Evolutionary conservation across 441 rosid genomes (phyloP).

Genomic region (Aleurites moluccanus): DNA sequence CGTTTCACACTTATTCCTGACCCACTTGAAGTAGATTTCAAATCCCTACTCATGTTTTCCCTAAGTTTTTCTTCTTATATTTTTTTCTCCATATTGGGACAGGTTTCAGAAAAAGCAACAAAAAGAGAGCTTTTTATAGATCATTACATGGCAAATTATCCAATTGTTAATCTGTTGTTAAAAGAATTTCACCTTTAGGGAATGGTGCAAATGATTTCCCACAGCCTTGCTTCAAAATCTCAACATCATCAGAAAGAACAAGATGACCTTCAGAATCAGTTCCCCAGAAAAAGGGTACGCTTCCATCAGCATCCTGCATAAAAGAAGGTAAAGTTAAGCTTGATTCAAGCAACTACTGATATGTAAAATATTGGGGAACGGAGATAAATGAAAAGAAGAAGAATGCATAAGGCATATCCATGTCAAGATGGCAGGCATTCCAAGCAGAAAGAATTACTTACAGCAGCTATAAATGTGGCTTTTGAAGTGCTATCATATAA

Average conservation of each 20-base stretch:
- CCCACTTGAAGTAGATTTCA: background rate
- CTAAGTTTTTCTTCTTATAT: background rate
- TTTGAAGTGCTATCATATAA: slow-evolving; percentile 69
- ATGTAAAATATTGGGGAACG: background rate
- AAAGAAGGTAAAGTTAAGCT: slow-evolving; percentile 8
- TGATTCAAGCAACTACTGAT: slow-evolving; percentile 1
- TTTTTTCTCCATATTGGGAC: background rate
- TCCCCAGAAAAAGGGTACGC: slow-evolving; percentile 94
- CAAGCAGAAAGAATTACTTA: slow-evolving; percentile 38
- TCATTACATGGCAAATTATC: background rate
- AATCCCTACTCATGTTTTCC: background rate
- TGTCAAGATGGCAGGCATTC: background rate
- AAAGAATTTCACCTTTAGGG: slow-evolving; percentile 68
- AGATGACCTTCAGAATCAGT: slow-evolving; percentile 83
- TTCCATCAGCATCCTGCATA: slow-evolving; percentile 83
- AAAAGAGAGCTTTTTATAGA: background rate
- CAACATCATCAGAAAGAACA: slow-evolving; percentile 71
- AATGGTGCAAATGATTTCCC: slow-evolving; percentile 97
- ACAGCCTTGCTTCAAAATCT: slow-evolving; percentile 73
- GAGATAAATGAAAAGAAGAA: background rate
- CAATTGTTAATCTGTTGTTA: background rate
- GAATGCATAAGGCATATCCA: background rate
- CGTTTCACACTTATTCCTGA: background rate
- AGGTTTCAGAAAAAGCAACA: background rate
- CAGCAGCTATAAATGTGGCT: slow-evolving; percentile 65